Evolutionary conservation across 2,329 filamentous ascomycete species (phyloP).

Genomic region (Xylariaceae sp.): DNA sequence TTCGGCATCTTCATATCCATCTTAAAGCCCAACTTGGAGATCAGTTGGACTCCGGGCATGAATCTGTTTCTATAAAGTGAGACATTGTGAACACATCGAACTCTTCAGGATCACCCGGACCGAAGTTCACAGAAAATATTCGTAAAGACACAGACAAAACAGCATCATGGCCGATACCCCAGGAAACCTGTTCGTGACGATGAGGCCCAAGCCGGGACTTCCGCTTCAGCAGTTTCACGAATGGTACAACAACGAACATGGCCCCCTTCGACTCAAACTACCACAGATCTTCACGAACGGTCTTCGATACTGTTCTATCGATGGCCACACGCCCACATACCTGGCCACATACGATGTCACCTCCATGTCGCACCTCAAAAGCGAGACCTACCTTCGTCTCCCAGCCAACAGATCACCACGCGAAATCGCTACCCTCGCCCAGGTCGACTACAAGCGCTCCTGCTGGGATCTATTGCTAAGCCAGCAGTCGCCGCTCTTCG

Average conservation of each 20-base stretch:
- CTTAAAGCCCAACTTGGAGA: no score
- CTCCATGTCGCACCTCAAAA: conserved; percentile 64
- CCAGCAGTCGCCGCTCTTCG: conserved; percentile 51
- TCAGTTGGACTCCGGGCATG: no score
- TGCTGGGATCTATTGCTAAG: conserved; percentile 64
- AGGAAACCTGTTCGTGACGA: conserved; percentile 79
- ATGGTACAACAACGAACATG: conserved; percentile 94
- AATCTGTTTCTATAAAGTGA: no score
- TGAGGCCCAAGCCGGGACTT: conserved; percentile 68
- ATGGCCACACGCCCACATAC: conserved; percentile 60
- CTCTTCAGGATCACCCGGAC: neutral
- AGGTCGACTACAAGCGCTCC: conserved; percentile 60
- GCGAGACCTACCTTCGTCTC: conserved; percentile 63
- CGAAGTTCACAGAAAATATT: neutral
- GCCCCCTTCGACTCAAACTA: conserved; percentile 71
- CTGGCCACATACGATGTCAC: conserved; percentile 79
- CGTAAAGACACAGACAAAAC: neutral
- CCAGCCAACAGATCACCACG: conserved; percentile 52
- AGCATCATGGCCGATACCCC: conserved; percentile 41
- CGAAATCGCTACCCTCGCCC: conserved; percentile 49
- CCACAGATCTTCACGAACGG: conserved; percentile 70
- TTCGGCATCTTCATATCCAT: no score
- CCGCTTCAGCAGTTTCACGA: conserved; percentile 72
- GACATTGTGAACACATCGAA: neutral
- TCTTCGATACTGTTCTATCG: conserved; percentile 68